These are phyloP conservation scores for Lentinula aciculospora DNA, from an alignment of 768 basidiomycete genomes.

Conservation along the genomic window DNA sequence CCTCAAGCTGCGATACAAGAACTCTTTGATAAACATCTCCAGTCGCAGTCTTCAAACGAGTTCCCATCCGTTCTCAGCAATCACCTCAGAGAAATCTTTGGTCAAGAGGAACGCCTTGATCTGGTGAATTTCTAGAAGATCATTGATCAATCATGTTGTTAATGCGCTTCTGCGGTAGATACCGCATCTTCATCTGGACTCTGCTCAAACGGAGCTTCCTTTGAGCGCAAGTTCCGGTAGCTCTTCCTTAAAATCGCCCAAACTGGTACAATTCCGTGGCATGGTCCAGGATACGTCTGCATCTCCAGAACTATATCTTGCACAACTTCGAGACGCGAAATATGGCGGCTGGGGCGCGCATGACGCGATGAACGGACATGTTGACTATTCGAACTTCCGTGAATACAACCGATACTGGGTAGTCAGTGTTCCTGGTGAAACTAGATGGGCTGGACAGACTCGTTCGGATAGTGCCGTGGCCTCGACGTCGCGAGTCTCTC, in stretches of 20 bases:
- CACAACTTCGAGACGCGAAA: conserved; percentile 29
- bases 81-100: conserved; percentile 1
- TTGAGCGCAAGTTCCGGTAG: background rate
- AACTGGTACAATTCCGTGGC: conserved; percentile 63
- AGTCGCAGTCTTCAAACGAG: background rate
- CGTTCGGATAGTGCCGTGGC: background rate
- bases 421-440: conserved; percentile 66
- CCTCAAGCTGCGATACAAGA: conserved; percentile 1
- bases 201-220: too few relatives aligned
- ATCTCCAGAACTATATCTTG: conserved; percentile 69
- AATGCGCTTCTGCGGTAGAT: conserved; percentile 35
- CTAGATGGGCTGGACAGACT: conserved; percentile 35
- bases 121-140: conserved; percentile 14
- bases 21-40: background rate
- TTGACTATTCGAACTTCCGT: conserved; percentile 47
- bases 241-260: conserved; percentile 43
- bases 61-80: background rate
- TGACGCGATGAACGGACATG: conserved; percentile 22
- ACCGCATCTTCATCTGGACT: conserved; percentile 39
- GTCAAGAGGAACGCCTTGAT: conserved; percentile 22
- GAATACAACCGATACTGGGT: conserved; percentile 70
- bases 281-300: conserved; percentile 83
- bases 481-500: background rate
- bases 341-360: conserved; percentile 77
- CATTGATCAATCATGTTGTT: background rate